Evolutionary conservation across 2,329 filamentous ascomycete genomes (phyloP).

Genomic region (Claviceps sorghi): DNA sequence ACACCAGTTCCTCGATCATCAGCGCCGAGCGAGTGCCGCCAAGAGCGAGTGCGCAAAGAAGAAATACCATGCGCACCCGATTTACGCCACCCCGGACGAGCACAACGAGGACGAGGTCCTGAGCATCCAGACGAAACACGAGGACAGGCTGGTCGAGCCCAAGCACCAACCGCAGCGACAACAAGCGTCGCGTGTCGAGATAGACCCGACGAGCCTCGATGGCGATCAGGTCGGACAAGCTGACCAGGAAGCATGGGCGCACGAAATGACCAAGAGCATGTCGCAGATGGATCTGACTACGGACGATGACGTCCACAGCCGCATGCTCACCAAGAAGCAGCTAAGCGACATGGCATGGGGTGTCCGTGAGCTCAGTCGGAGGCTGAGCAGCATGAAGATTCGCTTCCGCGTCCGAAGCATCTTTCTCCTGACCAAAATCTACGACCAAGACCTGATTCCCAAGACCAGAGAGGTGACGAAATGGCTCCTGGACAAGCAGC

Average conservation of each 20-base stretch:
- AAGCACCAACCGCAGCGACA: conserved; percentile 6
- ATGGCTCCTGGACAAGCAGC: conserved; percentile 65
- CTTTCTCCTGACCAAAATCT: conserved; percentile 83
- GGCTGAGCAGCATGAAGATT: conserved; percentile 68
- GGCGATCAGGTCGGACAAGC: conserved; percentile 33
- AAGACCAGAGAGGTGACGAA: conserved; percentile 62
- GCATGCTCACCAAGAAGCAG: conserved; percentile 89
- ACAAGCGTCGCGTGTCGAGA: conserved; percentile 15
- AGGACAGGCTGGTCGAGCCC: conserved; percentile 12
- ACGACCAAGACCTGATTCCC: conserved; percentile 64
- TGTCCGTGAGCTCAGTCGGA: conserved; percentile 77
- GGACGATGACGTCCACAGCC: conserved; percentile 33
- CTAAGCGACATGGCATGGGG: conserved; percentile 95
- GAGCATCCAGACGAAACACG: conserved; percentile 7
- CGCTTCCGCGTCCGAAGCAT: conserved; percentile 70
- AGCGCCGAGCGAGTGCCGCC: conserved; percentile 24
- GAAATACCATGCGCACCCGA: conserved; percentile 16
- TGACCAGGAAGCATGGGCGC: conserved; percentile 42
- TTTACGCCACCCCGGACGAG: conserved; percentile 10
- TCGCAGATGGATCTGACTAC: conserved; percentile 26
- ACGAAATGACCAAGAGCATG: conserved; percentile 28
- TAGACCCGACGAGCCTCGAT: conserved; percentile 27
- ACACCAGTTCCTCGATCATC: conserved; percentile 48
- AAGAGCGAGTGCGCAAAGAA: conserved; percentile 14
- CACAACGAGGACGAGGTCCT: conserved; percentile 6